These are phyloP conservation scores for Megacollybia marginata DNA, from an alignment of 768 basidiomycete species.

Conservation along the genomic window DNA sequence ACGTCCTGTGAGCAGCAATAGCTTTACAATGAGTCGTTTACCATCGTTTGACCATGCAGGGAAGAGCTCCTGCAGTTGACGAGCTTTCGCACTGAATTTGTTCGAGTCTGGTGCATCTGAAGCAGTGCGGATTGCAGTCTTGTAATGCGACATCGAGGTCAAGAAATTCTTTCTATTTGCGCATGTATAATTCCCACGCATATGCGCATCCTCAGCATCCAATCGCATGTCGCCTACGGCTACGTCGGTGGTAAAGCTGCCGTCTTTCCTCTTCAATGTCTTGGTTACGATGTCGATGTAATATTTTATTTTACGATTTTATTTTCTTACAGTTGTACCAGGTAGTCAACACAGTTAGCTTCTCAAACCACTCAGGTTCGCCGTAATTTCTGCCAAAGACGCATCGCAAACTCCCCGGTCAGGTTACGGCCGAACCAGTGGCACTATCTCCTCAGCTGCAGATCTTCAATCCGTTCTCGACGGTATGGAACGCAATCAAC, in stretches of 20 bases:
- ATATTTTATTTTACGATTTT: constrained; percentile 19
- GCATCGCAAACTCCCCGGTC: not conserved
- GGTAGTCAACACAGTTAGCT: constrained; percentile 90
- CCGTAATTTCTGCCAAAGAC: not conserved
- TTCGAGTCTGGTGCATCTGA: too few species aligned
- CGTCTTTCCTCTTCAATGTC: constrained; percentile 69
- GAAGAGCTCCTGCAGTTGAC: constrained; percentile 65
- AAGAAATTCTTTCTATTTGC: not conserved
- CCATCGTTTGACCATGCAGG: constrained; percentile 67
- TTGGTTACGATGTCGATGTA: constrained; percentile 96
- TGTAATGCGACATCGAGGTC: too few species aligned
- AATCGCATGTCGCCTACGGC: constrained; percentile 90
- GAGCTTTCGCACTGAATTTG: constrained; percentile 27
- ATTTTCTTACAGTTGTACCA: constrained; percentile 20
- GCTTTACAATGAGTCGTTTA: constrained; percentile 17
- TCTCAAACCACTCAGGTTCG: constrained; percentile 88
- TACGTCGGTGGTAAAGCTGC: constrained; percentile 88
- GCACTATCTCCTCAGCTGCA: constrained; percentile 67
- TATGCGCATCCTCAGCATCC: constrained; percentile 77
- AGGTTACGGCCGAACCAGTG: constrained; percentile 84
- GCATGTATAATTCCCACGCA: constrained; percentile 1
- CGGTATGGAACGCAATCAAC: constrained; percentile 65
- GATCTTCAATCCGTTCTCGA: constrained; percentile 76
- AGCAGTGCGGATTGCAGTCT: too few species aligned
- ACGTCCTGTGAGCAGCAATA: constrained; percentile 15